Evolutionary conservation across 148 eudicot genomes (phyloP), one percentile per base, ranked within the genome.

Genomic region (Rhododendron molle): DNA sequence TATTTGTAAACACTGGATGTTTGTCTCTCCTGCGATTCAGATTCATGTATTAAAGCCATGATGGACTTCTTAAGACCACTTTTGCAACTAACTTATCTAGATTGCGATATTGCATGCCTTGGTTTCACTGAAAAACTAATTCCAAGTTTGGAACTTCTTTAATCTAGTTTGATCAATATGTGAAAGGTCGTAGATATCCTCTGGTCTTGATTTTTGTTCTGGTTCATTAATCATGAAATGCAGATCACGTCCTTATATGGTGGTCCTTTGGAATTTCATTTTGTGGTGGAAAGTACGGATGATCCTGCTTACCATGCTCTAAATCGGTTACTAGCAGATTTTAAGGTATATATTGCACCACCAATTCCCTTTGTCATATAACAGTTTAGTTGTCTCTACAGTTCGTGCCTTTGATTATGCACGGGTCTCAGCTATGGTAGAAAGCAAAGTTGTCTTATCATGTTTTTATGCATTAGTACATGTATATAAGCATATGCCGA

Each of bases 211-310:
- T 74, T 44, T 9, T 85, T 6, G 9, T 87, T n/a, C 6, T 76
- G 56, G 78, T 82, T 56, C 40, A 67, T 36, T 38, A 32, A 76
- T 89, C 49, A 56, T 34, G 80, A 36, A 60, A 83, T 90, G 90
- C 95, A 96, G 98, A 92, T 96, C 86, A 96, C 98, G 46, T 90
- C 98, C 82, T 86, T 96, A 65, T 96, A 96, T 85, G 98, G 98
- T 65, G 98, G 98, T 81, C 93, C 95, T 18, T 54, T 94, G 86
- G 98, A 96, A 89, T 96, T 92, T 87, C 91, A 94, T 88, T 96
- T 96, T 92, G 86, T 96, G 82, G 93, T 96, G 86, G 98, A 96
- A 74, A 94, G 98, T 89, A 89, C 91, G 28, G 97, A 93, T 88
- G 98, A 96, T 81, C 98, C 96, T 76, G 98, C 98, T 85, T 96